Evolutionary conservation across 1,284 basidiomycete genomes (phyloP).

Genomic region (Marasmius tenuissimus): DNA sequence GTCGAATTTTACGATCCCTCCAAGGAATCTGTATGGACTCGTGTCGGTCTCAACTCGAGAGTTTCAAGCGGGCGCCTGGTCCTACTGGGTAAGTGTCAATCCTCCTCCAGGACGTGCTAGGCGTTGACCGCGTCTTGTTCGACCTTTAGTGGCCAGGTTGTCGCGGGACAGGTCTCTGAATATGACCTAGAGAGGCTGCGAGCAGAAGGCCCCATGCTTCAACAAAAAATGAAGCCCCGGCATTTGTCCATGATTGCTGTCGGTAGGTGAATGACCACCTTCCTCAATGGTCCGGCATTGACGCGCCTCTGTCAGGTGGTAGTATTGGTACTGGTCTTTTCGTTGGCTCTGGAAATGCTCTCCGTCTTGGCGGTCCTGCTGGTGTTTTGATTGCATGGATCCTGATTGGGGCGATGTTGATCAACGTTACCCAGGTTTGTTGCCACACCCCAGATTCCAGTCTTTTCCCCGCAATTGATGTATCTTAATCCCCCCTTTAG

Average conservation of each 20-base stretch:
- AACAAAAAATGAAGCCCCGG: constrained; percentile 45
- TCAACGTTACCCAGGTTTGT: constrained; percentile 43
- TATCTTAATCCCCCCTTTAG: constrained; percentile 12
- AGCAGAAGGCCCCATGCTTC: constrained; percentile 42
- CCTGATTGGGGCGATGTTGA: constrained; percentile 42
- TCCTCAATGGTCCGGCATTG: not conserved
- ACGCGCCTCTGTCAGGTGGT: constrained; percentile 31
- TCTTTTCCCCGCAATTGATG: not conserved
- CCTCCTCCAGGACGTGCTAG: not conserved
- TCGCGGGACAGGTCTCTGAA: constrained; percentile 31
- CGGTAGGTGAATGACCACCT: constrained; percentile 24
- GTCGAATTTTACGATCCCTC: constrained; percentile 39
- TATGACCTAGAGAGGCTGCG: constrained; percentile 31
- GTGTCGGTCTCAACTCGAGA: constrained; percentile 37
- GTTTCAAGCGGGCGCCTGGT: constrained; percentile 44
- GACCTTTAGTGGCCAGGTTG: constrained; percentile 30
- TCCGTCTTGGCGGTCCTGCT: constrained; percentile 39
- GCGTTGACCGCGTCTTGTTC: no score
- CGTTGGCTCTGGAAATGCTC: constrained; percentile 47
- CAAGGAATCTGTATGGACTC: constrained; percentile 42
- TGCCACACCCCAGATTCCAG: not conserved
- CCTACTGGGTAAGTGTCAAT: constrained; percentile 34
- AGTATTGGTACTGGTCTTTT: constrained; percentile 55
- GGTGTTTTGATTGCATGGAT: constrained; percentile 41
- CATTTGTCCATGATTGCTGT: constrained; percentile 47